Evolutionary conservation across 1,284 basidiomycete species (phyloP), one percentile per base, ranked within the genome.

Genomic region (Leccinum fuscescens): DNA sequence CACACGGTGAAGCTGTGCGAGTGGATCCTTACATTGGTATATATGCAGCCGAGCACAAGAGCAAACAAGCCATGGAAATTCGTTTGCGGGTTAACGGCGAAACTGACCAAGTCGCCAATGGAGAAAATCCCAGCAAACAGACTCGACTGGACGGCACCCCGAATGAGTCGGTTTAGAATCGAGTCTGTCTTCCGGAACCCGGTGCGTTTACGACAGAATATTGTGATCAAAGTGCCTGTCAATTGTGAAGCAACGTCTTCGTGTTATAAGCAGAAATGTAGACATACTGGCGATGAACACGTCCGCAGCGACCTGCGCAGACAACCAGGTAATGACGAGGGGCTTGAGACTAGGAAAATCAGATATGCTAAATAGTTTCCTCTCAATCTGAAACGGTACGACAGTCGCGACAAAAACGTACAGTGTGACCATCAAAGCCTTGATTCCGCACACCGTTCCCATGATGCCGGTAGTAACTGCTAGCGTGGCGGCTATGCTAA

Each of bases 51-150:
- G 22, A 74, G 67, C 4, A 70, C 69, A 14, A 74, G 66, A 2
- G 70, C 70, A 20, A 74, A 73, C 64, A 74, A 68, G 6, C 66
- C 69, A 52, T 71, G 72, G 9, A 72, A 55, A 48, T 72, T 65
- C 7, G 66, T 70, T 3, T 54, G 58, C 1, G 69, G 73, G 8
- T 62, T 56, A 48, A 58, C 37, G 17, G 77, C 54, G 66, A 81
- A 82, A 9, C 76, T 74, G 59, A 79, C 73, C 53, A 81, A 62
- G 61, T 80, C 78, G 3, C 72, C 76, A 17, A 80, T 55, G 7
- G 80, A 77, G 61, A 82, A 82, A 8, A 81, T 69, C 0, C 73
- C 75, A 3, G 75, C 76, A 55, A 82, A 81, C 5, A 82, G 63
- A 31, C 74, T 76, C 3, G 80, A 82, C 60, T 80, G 80, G 20